Conservation (phyloP, 176 grass and related monocot genomes). For the Calamus simplicifolius region DNA sequence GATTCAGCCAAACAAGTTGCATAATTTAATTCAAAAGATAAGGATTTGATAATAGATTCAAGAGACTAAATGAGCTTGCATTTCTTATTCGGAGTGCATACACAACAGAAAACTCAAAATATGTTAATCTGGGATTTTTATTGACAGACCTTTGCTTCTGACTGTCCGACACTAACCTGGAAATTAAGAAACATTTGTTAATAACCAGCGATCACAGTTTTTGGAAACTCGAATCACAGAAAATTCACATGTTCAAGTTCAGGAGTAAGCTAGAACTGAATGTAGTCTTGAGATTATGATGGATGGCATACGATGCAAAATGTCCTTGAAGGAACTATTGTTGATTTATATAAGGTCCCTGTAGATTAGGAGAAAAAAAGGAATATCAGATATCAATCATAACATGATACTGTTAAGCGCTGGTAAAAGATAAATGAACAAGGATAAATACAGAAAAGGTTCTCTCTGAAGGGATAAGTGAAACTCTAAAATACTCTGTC, state of each 20-base stretch:
- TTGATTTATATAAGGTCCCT: conserved; percentile 96
- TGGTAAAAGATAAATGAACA: not conserved
- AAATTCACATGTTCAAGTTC: conserved; percentile 4
- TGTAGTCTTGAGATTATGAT: conserved; percentile 13
- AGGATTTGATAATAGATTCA: not conserved
- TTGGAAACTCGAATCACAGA: not conserved
- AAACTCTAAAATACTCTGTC: too few relatives aligned
- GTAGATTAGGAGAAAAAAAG: conserved; percentile 23
- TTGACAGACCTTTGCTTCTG: conserved; percentile 88
- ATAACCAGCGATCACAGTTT: too few relatives aligned
- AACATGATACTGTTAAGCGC: conserved; percentile 9
- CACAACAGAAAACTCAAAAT: conserved; percentile 14
- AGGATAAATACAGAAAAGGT: not conserved
- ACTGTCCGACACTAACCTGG: conserved; percentile 93
- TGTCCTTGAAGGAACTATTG: conserved; percentile 89
- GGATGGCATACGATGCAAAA: conserved; percentile 79
- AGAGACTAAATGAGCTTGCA: not conserved
- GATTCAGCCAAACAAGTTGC: too few relatives aligned
- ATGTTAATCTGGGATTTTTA: conserved; percentile 9
- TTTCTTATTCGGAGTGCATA: not conserved
- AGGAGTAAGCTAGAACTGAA: conserved; percentile 11
- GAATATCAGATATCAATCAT: conserved; percentile 4
- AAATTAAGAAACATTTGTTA: conserved; percentile 1
- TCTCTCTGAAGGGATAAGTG: too few relatives aligned
- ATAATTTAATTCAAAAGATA: too few relatives aligned